Conservation (phyloP, 148 eudicot species). For the Chenopodium suecicum region DNA sequence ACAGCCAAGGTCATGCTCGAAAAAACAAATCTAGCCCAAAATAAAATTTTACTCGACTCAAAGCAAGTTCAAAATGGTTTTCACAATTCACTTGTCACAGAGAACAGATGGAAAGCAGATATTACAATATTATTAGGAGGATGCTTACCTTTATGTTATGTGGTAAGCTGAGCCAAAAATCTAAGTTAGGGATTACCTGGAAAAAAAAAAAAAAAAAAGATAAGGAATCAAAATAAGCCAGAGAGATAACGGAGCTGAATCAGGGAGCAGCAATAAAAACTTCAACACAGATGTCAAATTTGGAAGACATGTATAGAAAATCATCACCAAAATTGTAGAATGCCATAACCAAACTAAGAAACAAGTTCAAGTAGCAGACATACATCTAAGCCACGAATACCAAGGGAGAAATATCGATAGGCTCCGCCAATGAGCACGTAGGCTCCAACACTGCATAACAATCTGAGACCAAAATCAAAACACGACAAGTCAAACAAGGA, state of each 20-base stretch:
- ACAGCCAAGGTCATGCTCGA: neutral
- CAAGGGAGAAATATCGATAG: slow-evolving; percentile 71
- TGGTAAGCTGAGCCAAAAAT: slow-evolving; percentile 85
- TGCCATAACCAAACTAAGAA: slow-evolving; percentile 2
- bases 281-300: neutral
- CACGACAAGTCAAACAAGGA: neutral
- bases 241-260: neutral
- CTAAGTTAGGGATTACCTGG: slow-evolving; percentile 82
- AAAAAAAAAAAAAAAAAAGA: neutral
- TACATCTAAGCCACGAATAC: slow-evolving; percentile 83
- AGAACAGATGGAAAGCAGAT: neutral
- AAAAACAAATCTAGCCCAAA: slow-evolving; percentile 1
- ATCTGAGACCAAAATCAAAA: slow-evolving; percentile 42
- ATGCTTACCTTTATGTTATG: slow-evolving; percentile 68
- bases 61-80: neutral
- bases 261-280: neutral
- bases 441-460: slow-evolving; percentile 59
- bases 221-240: slow-evolving; percentile 8
- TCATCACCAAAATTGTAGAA: neutral
- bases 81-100: neutral
- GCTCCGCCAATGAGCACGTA: slow-evolving; percentile 65
- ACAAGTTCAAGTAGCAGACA: slow-evolving; percentile 16
- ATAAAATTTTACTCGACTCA: neutral
- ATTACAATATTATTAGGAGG: neutral
- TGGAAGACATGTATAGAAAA: neutral